Conservation (phyloP, 2,329 filamentous ascomycete genomes). For the Mollisia scopiformis region DNA sequence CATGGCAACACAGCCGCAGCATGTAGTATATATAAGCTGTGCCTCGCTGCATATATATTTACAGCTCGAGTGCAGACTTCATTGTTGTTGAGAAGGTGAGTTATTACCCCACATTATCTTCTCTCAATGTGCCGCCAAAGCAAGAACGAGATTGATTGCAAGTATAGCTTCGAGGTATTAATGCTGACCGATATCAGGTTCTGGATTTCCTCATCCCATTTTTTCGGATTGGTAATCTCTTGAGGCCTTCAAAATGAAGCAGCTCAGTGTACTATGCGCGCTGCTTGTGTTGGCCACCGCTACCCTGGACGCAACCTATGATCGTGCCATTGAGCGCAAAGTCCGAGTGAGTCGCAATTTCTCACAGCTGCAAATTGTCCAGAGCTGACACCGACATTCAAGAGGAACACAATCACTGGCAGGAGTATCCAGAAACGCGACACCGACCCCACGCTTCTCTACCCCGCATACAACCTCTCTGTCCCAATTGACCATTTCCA, state of each 20-base stretch:
- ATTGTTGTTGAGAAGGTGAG: neutral
- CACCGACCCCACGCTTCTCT: conserved; percentile 28
- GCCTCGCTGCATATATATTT: neutral
- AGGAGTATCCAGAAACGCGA: conserved; percentile 17
- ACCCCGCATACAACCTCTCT: conserved; percentile 40
- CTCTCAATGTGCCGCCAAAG: neutral
- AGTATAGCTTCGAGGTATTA: conserved; percentile 10
- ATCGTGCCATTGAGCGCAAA: conserved; percentile 25
- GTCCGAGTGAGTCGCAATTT: conserved; percentile 17
- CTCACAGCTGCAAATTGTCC: neutral
- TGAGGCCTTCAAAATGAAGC: conserved; percentile 21
- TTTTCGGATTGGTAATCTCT: neutral
- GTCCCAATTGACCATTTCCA: conserved; percentile 76
- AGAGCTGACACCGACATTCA: neutral
- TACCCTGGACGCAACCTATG: conserved; percentile 15
- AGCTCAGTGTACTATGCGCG: conserved; percentile 16
- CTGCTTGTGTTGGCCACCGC: conserved; percentile 21
- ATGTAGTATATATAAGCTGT: neutral
- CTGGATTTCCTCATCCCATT: neutral
- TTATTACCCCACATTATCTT: neutral
- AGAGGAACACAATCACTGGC: conserved; percentile 29
- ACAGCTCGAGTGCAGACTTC: neutral
- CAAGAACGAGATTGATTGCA: neutral
- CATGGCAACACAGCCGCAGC: neutral
- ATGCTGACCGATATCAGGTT: neutral